phyloP scores from a whole-genome alignment of 202 grass and related monocot species.

The Eragrostis tef region DNA sequence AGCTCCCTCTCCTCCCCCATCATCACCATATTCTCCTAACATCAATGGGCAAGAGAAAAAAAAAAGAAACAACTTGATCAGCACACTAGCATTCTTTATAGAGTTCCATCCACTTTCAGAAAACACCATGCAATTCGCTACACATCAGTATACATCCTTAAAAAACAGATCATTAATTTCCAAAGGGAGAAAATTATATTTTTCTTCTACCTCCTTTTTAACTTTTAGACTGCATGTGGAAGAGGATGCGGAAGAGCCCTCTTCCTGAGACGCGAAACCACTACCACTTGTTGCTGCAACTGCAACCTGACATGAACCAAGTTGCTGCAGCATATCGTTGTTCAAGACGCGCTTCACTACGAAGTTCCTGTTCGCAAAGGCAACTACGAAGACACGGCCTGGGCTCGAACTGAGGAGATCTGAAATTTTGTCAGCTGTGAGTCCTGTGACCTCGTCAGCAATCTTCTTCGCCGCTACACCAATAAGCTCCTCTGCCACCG shows the following conservation, averaged over 20 bases:
- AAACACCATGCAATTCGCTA: no score
- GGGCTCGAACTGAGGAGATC: neutral
- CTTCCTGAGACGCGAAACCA: constrained; percentile 4
- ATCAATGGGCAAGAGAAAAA: no score
- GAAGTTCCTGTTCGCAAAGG: neutral
- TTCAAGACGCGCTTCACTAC: constrained; percentile 25
- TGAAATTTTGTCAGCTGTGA: neutral
- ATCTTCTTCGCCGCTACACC: neutral
- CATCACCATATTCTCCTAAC: no score
- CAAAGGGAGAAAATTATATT: no score
- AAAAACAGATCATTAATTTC: no score
- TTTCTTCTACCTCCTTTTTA: no score
- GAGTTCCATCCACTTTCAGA: no score
- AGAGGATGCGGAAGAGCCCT: neutral
- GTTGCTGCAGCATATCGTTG: neutral
- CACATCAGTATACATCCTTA: no score
- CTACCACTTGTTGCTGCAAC: neutral
- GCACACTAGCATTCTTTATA: no score
- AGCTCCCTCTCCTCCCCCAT: no score
- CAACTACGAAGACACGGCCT: neutral
- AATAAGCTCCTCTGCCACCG: neutral
- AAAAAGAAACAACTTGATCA: no score
- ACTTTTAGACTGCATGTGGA: no score
- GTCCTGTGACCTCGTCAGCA: neutral
- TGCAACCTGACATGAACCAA: neutral